Conservation (phyloP, 805 yeast species). For the Cephaloascus fragrans region DNA sequence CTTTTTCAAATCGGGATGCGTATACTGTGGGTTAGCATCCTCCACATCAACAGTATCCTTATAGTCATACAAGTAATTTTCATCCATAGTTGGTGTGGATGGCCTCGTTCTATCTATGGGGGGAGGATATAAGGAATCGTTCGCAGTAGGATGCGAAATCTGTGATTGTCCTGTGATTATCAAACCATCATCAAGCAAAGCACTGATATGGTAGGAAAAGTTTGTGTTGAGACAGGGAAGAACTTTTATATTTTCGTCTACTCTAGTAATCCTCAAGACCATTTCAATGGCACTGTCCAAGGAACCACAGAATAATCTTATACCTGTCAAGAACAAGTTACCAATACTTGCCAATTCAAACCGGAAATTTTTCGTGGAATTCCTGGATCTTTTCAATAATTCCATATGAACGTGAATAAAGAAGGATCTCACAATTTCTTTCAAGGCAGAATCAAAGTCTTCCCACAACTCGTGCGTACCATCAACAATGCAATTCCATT, state of each 20-base stretch:
- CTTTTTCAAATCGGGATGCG: slow-evolving; percentile 66
- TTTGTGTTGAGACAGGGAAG: slow-evolving; percentile 80
- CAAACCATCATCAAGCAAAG: slow-evolving; percentile 56
- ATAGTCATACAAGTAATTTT: slow-evolving; percentile 5
- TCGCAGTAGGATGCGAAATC: slow-evolving; percentile 70
- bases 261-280: slow-evolving; percentile 51
- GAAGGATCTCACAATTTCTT: slow-evolving; percentile 69
- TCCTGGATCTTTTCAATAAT: slow-evolving; percentile 55
- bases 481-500: slow-evolving; percentile 75
- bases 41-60: slow-evolving; percentile 29
- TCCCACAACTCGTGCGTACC: slow-evolving; percentile 70
- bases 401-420: slow-evolving; percentile 74
- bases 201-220: slow-evolving; percentile 81
- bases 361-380: slow-evolving; percentile 47
- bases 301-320: slow-evolving; percentile 73
- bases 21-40: slow-evolving; percentile 60
- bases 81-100: slow-evolving; percentile 1
- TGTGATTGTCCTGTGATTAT: slow-evolving; percentile 87
- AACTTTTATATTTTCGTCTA: slow-evolving; percentile 44
- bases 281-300: slow-evolving; percentile 78
- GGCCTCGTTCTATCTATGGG: slow-evolving; percentile 11
- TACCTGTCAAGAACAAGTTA: slow-evolving; percentile 74
- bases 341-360: slow-evolving; percentile 80
- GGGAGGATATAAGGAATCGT: slow-evolving; percentile 10
- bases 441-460: slow-evolving; percentile 44